These are phyloP conservation scores for Solanum neorickii DNA, from an alignment of 257 asterid species.

Conservation along the genomic window DNA sequence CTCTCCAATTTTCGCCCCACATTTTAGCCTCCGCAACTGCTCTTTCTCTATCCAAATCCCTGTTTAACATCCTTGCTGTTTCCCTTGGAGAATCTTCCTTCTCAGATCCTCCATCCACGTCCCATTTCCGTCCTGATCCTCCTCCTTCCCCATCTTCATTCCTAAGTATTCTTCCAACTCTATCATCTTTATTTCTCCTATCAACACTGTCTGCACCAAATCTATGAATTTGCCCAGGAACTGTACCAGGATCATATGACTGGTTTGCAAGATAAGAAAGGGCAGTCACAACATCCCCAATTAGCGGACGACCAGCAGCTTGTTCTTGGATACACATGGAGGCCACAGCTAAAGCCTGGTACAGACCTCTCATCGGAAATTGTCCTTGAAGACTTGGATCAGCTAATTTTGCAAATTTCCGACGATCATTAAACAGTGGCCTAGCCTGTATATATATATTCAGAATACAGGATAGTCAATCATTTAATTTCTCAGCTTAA, in stretches of 20 bases:
- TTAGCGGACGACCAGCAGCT: constrained; percentile 95
- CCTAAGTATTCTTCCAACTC: constrained; percentile 41
- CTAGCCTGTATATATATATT: constrained; percentile 51
- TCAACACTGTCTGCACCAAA: constrained; percentile 26
- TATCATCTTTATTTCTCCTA: constrained; percentile 36
- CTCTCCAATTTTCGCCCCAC: constrained; percentile 99
- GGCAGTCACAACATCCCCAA: constrained; percentile 93
- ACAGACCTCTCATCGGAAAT: constrained; percentile 81
- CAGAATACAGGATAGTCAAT: background rate
- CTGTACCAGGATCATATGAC: constrained; percentile 40
- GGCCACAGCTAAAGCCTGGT: constrained; percentile 96
- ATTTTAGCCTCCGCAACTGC: constrained; percentile 97
- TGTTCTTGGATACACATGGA: constrained; percentile 97
- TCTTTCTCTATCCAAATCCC: constrained; percentile 78
- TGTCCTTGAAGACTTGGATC: constrained; percentile 83
- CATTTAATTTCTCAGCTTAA: background rate
- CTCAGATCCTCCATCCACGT: constrained; percentile 68
- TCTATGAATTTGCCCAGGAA: constrained; percentile 9
- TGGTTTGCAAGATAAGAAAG: constrained; percentile 90
- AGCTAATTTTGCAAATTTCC: constrained; percentile 69
- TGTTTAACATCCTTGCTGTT: constrained; percentile 48
- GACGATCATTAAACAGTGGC: constrained; percentile 81
- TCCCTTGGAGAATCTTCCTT: constrained; percentile 78
- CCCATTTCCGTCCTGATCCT: constrained; percentile 71
- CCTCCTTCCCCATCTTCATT: constrained; percentile 53